A percentile compares a stretch with the other conserved stretches of the same genome.
These are phyloP conservation scores for Hemileccinum impolitum DNA, from an alignment of 768 basidiomycete genomes.

Conservation along the genomic window DNA sequence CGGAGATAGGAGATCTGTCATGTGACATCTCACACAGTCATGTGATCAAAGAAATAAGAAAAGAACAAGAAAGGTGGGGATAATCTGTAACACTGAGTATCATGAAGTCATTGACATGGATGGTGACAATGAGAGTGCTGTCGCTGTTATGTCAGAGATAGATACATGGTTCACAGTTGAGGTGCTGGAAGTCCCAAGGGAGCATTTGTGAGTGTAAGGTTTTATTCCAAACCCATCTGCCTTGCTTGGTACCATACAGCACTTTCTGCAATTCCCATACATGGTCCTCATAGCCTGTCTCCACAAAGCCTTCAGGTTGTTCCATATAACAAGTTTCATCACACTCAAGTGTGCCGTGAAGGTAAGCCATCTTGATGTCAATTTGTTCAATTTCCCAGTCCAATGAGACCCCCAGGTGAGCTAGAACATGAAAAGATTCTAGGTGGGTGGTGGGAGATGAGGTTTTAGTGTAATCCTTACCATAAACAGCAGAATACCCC, in stretches of 20 bases:
- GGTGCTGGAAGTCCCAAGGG: conserved; percentile 28
- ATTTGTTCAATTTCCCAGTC: conserved; percentile 39
- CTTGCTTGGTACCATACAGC: conserved; percentile 33
- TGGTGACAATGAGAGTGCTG: conserved; percentile 25
- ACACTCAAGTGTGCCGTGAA: conserved; percentile 30
- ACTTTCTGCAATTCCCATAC: conserved; percentile 17
- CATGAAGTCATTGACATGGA: conserved; percentile 39
- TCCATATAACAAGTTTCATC: conserved; percentile 36
- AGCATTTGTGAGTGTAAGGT: conserved; percentile 28
- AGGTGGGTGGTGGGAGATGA: conserved; percentile 39
- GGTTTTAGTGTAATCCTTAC: conserved; percentile 40
- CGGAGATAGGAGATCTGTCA: no score
- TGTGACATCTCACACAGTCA: no score
- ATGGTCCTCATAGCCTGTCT: conserved; percentile 6
- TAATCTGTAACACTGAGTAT: no score
- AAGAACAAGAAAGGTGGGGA: no score
- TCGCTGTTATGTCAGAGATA: conserved; percentile 19
- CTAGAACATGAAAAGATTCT: conserved; percentile 37
- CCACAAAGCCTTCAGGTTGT: conserved; percentile 29
- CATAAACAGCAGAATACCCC: conserved; percentile 40
- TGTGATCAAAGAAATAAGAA: no score
- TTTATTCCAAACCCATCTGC: conserved; percentile 33
- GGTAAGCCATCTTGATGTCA: conserved; percentile 40
- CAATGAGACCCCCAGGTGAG: conserved; percentile 32
- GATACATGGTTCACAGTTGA: conserved; percentile 33